Conservation (phyloP, 192 early-diverging fungal species). For the Gigaspora rosea region DNA sequence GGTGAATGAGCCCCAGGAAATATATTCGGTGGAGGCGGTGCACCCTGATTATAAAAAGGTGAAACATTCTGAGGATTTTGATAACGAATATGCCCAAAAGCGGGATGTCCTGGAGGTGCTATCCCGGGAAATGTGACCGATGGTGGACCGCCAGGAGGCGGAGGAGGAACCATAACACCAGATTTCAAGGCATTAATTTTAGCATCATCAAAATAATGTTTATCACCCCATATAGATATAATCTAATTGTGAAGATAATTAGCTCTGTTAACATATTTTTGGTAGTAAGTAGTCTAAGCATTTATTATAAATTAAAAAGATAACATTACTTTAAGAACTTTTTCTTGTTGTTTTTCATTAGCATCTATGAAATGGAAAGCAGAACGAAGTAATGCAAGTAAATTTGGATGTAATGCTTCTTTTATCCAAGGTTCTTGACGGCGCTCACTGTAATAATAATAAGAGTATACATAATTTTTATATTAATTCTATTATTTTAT, state of each 20-base stretch:
- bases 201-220: constrained; percentile 31
- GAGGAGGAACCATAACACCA: constrained; percentile 24
- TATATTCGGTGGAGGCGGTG: background rate
- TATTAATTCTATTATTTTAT: background rate
- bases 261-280: background rate
- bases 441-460: constrained; percentile 37
- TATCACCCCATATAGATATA: constrained; percentile 33
- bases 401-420: constrained; percentile 44
- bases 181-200: constrained; percentile 24
- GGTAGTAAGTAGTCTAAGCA: background rate
- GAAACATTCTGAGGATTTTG: background rate
- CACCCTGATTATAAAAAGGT: constrained; percentile 21
- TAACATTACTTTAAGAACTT: constrained; percentile 51
- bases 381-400: constrained; percentile 45
- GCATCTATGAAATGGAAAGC: constrained; percentile 50
- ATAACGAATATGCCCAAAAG: constrained; percentile 20
- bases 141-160: background rate
- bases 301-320: background rate
- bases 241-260: constrained; percentile 17
- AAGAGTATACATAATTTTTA: background rate
- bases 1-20: constrained; percentile 6
- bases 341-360: constrained; percentile 43
- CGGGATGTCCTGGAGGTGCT: background rate
- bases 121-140: background rate
- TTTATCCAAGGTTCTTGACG: constrained; percentile 51